These are phyloP conservation scores for Torulaspora quercuum DNA, from an alignment of 805 yeast species.

Conservation along the genomic window DNA sequence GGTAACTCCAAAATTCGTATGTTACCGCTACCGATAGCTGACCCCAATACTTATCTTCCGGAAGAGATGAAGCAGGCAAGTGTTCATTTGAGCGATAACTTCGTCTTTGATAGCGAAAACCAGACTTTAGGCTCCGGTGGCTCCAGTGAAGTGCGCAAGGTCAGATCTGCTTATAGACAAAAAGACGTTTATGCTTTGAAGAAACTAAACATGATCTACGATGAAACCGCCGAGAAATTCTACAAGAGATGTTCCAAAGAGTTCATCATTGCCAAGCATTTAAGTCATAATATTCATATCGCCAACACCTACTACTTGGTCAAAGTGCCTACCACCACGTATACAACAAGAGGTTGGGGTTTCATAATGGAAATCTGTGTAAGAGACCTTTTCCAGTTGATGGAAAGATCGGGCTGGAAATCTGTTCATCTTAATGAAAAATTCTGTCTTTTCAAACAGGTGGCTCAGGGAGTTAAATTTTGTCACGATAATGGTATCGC, in stretches of 20 bases:
- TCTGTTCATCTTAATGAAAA: conserved; percentile 48
- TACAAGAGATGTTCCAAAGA: conserved; percentile 64
- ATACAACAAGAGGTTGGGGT: conserved; percentile 70
- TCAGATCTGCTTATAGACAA: conserved; percentile 36
- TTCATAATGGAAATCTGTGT: conserved; percentile 63
- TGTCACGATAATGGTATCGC: conserved; percentile 65
- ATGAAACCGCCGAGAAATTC: conserved; percentile 62
- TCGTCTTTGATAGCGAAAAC: conserved; percentile 44
- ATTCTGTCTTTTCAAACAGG: conserved; percentile 66
- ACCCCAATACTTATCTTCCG: conserved; percentile 66
- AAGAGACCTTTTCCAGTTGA: conserved; percentile 58
- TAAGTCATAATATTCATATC: conserved; percentile 57
- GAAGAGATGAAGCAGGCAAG: conserved; percentile 47
- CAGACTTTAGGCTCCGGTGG: conserved; percentile 70
- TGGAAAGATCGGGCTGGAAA: conserved; percentile 60
- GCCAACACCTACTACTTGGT: conserved; percentile 53
- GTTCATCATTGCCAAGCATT: conserved; percentile 54
- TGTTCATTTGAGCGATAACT: conserved; percentile 52
- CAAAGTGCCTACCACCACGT: conserved; percentile 53
- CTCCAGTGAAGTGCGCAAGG: conserved; percentile 58
- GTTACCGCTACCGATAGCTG: conserved; percentile 57
- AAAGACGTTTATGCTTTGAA: conserved; percentile 59
- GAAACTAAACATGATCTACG: conserved; percentile 54
- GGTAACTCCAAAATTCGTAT: conserved; percentile 42
- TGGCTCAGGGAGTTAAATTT: conserved; percentile 56